Conservation (phyloP, 495 filamentous ascomycete species). For the Acidiella bohemica region DNA sequence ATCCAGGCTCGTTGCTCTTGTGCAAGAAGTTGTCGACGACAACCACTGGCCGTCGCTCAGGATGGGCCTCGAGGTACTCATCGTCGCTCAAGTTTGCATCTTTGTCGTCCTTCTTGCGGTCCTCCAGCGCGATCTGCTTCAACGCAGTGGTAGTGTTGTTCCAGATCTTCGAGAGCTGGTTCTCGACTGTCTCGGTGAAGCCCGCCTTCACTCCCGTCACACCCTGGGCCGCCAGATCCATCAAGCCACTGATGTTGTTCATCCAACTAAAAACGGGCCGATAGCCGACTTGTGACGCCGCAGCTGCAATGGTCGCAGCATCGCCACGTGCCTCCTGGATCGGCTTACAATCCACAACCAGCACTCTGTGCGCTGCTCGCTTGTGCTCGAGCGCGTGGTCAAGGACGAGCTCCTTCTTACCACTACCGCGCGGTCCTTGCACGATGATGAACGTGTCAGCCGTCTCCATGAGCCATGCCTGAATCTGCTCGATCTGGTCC, state of each 20-base stretch:
- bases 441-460: slow-evolving; percentile 88
- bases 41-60: slow-evolving; percentile 69
- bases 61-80: slow-evolving; percentile 83
- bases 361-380: slow-evolving; percentile 43
- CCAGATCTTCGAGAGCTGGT: slow-evolving; percentile 81
- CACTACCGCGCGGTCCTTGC: slow-evolving; percentile 81
- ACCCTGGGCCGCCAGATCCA: slow-evolving; percentile 85
- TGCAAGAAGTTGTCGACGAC: slow-evolving; percentile 93
- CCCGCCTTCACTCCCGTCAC: slow-evolving; percentile 90
- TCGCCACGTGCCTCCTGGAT: slow-evolving; percentile 88
- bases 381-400: slow-evolving; percentile 69
- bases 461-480: slow-evolving; percentile 75
- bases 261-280: slow-evolving; percentile 90
- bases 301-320: slow-evolving; percentile 67
- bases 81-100: slow-evolving; percentile 65
- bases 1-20: slow-evolving; percentile 51
- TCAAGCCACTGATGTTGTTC: slow-evolving; percentile 81
- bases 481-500: slow-evolving; percentile 62
- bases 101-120: slow-evolving; percentile 53
- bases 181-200: slow-evolving; percentile 87
- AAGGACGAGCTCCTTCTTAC: slow-evolving; percentile 75
- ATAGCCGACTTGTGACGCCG: slow-evolving; percentile 79
- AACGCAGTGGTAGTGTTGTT: slow-evolving; percentile 74
- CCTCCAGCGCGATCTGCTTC: slow-evolving; percentile 57
- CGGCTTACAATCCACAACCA: slow-evolving; percentile 90